Evolutionary conservation across 495 filamentous ascomycete genomes (phyloP), one percentile per base, ranked within the genome.

Genomic region (Podospora appendiculata): DNA sequence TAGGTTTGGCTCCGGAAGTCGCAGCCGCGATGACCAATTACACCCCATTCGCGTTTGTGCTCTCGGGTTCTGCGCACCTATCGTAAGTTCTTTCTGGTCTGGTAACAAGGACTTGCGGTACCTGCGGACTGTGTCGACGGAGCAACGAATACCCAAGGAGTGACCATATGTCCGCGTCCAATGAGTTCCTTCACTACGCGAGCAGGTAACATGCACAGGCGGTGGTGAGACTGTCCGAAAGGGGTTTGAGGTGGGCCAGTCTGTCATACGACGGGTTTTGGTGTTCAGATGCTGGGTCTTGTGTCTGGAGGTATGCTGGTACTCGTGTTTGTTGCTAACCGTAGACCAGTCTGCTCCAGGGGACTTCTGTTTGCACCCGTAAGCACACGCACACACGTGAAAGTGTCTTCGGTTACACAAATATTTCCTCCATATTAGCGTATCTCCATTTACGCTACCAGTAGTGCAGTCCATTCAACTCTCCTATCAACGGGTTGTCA

Each of bases 221-320:
- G 12, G 49, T 16, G 16, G 55, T 58, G 48, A 55, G 40, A 61
- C 52, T 44, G 17, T 49, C 35, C 43, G 48, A 40, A 41, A 35
- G 50, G 25, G 32, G 34, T 39, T 25, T 33, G 48, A 48, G 42
- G 38, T 35, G 25, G 52, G 40, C 42, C 40, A 18, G 32, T 38
- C 32, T 39, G 54, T 48, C 13, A 33, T 57, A 57, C 49, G 42
- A 40, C 45, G 38, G 44, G 32, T 32, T 8, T 44, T 18, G 51
- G 35, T 44, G 25, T 25, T 25, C 25, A 25, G 25, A 5, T 25
- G 25, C 25, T 25, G 5, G 25, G 25, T 25, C 25, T 33, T 48
- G 46, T 48, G 13, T 48, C 45, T 48, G 32, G 45, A 34, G 35
- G 49, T 17, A 7, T 38, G 17, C 45, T 38, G 25, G 25, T 25